Evolutionary conservation across 2,329 filamentous ascomycete genomes (phyloP).

Genomic region (Emmonsiellopsis sp.): DNA sequence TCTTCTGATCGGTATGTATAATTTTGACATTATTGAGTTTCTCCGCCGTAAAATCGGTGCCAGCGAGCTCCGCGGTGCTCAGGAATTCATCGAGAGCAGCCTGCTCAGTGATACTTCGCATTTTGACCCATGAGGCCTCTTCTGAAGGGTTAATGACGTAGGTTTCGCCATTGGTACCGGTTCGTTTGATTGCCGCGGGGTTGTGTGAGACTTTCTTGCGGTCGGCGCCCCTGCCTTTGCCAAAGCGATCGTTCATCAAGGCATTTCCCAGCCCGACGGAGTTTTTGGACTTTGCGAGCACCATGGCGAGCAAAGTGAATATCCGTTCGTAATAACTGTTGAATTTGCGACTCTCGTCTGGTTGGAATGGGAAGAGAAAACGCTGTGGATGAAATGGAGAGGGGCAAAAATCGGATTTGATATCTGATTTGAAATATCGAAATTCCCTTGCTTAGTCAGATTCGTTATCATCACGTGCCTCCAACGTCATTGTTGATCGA

Average conservation of each 20-base stretch:
- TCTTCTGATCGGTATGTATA: constrained; percentile 91
- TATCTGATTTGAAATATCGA: constrained; percentile 1
- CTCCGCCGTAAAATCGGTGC: constrained; percentile 96
- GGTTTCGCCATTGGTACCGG: constrained; percentile 67
- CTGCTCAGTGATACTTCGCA: constrained; percentile 97
- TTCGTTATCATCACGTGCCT: constrained; percentile 1
- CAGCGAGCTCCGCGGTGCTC: constrained; percentile 90
- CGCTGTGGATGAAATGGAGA: not conserved
- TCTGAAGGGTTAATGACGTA: constrained; percentile 87
- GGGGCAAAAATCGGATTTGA: not conserved
- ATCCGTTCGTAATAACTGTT: not conserved
- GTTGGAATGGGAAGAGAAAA: not conserved
- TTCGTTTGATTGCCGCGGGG: constrained; percentile 57
- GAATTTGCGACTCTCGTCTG: not conserved
- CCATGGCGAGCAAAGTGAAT: constrained; percentile 43
- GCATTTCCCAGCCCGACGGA: constrained; percentile 89
- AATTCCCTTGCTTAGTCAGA: not conserved
- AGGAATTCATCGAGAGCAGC: constrained; percentile 94
- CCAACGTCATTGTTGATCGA: not conserved
- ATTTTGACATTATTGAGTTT: constrained; percentile 99
- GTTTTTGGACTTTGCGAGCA: constrained; percentile 87
- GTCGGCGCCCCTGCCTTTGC: constrained; percentile 78
- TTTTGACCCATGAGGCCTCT: constrained; percentile 96
- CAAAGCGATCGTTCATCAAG: constrained; percentile 98
- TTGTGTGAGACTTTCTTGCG: constrained; percentile 62